Evolutionary conservation across 177 flowering plant species (phyloP).

Genomic region (Tripterygium wilfordii): DNA sequence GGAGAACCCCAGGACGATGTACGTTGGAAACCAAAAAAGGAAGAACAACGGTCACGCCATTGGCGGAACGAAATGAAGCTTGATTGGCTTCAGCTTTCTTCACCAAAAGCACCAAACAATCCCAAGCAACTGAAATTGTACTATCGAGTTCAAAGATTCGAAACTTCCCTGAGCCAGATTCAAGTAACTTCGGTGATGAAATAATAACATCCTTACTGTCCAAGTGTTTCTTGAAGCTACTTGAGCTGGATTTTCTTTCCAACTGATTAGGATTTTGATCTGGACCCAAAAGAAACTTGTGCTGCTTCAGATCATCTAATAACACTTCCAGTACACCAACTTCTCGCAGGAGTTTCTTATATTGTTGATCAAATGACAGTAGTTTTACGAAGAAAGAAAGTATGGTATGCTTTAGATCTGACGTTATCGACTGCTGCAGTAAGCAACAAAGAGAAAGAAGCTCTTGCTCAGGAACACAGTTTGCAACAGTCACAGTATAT

Average conservation of each 20-base stretch:
- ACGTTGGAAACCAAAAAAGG: slow-evolving; percentile 77
- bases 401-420: slow-evolving; percentile 83
- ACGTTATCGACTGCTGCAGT: slow-evolving; percentile 83
- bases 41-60: slow-evolving; percentile 73
- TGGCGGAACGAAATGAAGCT: slow-evolving; percentile 66
- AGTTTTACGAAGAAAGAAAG: slow-evolving; percentile 93
- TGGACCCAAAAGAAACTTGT: slow-evolving; percentile 63
- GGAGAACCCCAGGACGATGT: slow-evolving; percentile 88
- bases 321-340: slow-evolving; percentile 95
- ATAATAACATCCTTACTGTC: slow-evolving; percentile 74
- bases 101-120: slow-evolving; percentile 75
- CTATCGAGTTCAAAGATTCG: slow-evolving; percentile 75
- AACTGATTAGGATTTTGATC: slow-evolving; percentile 41
- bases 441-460: slow-evolving; percentile 94
- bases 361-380: slow-evolving; percentile 94
- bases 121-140: slow-evolving; percentile 88
- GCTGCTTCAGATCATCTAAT: slow-evolving; percentile 88
- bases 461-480: slow-evolving; percentile 97
- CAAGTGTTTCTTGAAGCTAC: slow-evolving; percentile 83
- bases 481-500: slow-evolving; percentile 98
- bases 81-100: slow-evolving; percentile 93
- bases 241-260: slow-evolving; percentile 59
- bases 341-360: slow-evolving; percentile 92
- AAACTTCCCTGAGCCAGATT: slow-evolving; percentile 71
- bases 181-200: slow-evolving; percentile 77